phyloP scores from a whole-genome alignment of 176 grass and related monocot species.

The Raddia guianensis region DNA sequence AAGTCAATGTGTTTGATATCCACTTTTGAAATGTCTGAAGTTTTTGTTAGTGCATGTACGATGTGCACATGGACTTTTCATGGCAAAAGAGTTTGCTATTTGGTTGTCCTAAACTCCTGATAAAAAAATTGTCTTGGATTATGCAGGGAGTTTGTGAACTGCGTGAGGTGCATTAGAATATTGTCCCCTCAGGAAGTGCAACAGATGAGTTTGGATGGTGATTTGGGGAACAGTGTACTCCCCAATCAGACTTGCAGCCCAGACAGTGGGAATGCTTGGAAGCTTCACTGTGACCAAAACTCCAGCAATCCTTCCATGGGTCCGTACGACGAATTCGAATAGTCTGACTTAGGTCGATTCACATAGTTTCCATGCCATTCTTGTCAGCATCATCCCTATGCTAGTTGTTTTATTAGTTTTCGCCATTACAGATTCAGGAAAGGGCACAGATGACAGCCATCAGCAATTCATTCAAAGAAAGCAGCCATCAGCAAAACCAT shows the following conservation, averaged over 20 bases:
- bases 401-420: conserved; percentile 17
- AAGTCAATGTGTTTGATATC: not conserved
- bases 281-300: conserved; percentile 68
- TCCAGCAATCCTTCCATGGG: conserved; percentile 61
- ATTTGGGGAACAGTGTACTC: conserved; percentile 73
- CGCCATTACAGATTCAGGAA: conserved; percentile 20
- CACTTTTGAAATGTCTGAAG: not conserved
- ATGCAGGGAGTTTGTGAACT: conserved; percentile 96
- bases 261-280: conserved; percentile 85
- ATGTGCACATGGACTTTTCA: not conserved
- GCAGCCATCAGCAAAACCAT: not conserved
- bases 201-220: conserved; percentile 93
- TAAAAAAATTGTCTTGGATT: conserved; percentile 8
- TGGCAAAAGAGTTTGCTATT: conserved; percentile 3
- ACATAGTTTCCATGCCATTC: not conserved
- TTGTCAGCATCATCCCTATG: not conserved
- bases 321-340: conserved; percentile 80
- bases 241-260: conserved; percentile 86
- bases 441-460: not conserved
- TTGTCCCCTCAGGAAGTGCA: conserved; percentile 96
- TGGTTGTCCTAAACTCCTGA: conserved; percentile 19
- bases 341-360: conserved; percentile 38
- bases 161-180: conserved; percentile 90
- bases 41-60: not conserved
- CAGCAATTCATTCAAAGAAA: not conserved